A percentile compares a stretch with the other conserved stretches of the same genome.
These are phyloP conservation scores for Wickerhamiella bombiphila DNA, from an alignment of 805 yeast genomes.

Conservation along the genomic window DNA sequence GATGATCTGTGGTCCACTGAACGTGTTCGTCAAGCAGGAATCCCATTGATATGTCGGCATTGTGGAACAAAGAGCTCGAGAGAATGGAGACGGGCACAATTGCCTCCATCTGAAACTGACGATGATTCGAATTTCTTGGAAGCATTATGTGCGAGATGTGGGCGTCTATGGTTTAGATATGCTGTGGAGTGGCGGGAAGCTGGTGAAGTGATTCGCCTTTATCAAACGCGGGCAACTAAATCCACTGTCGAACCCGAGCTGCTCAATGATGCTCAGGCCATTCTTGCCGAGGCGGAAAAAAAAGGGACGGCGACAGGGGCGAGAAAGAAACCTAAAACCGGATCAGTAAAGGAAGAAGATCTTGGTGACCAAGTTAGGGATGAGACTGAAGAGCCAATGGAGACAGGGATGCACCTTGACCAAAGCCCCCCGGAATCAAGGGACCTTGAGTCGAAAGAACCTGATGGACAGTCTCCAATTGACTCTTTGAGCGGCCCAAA, in stretches of 20 bases:
- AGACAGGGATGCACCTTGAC: neutral
- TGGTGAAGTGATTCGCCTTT: slow-evolving; percentile 33
- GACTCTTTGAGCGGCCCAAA: neutral
- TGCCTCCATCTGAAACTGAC: slow-evolving; percentile 18
- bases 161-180: slow-evolving; percentile 80
- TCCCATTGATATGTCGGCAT: slow-evolving; percentile 49
- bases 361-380: neutral
- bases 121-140: slow-evolving; percentile 25
- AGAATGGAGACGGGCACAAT: slow-evolving; percentile 44
- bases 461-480: neutral
- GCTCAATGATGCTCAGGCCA: slow-evolving; percentile 34
- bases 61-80: slow-evolving; percentile 44
- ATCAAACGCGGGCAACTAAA: slow-evolving; percentile 16
- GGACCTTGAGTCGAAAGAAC: neutral
- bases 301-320: slow-evolving; percentile 2
- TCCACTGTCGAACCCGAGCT: slow-evolving; percentile 48
- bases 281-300: slow-evolving; percentile 19
- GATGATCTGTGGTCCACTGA: slow-evolving; percentile 52
- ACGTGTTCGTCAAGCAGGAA: slow-evolving; percentile 30
- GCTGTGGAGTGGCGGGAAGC: slow-evolving; percentile 82
- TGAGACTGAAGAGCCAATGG: neutral
- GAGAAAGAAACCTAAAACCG: slow-evolving; percentile 8
- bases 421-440: neutral
- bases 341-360: slow-evolving; percentile 1
- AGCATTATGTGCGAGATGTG: slow-evolving; percentile 77